Base-by-base conservation (phyloP, 2,329 filamentous ascomycete genomes). In the Neobulgaria alba region DNA sequence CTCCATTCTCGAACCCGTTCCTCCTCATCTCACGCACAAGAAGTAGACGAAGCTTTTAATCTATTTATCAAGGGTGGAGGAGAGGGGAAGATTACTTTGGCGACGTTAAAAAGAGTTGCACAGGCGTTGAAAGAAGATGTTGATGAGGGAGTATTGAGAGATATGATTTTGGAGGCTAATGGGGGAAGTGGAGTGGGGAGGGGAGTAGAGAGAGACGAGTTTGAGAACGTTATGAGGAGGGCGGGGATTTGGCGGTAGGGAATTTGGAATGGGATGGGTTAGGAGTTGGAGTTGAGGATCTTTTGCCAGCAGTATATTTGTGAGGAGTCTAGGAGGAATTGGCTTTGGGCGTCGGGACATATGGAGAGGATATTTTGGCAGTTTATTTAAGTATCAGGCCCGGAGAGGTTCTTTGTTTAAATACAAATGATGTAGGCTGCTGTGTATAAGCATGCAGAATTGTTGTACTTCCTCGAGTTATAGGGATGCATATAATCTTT, bases 141-240 rank as follows among this genome's bases (percentile, higher is more conserved):
- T 17, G 76, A 77, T 44, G 92, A 96, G 55, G 81, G 86, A 36
- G 64, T 94, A 57, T 66, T 98, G 57, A 78, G 77, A 65, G 88
- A 95, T 67, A 98, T 98, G 92, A 82, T 98, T 43, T 67, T 88
- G 36, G 90, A 96, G 69, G 92, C 90, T 36, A 95, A 93, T 62
- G 85, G 85, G 2, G 87, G 85, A 1, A 77, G 73, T 3, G 81
- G 83, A 12, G 73, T 84, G 9, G 75, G 69, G 29, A 73, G 69
- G 42, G 86, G 84, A 5, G 90, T 94, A 8, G 76, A 69, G 30
- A 68, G 80, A 57, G 80, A 84, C 38, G 86, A 95, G 29, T 56
- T 56, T 51, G 54, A 57, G 45, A 46, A 36, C 3, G 51, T 59
- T 3, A 51, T 58, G 55, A 55, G 52, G 39, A 52, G 56, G 42